A percentile compares a stretch with the other conserved stretches of the same genome.
Evolutionary conservation across 179 eudicot genomes (phyloP).

Genomic region (Beta corolliflora): DNA sequence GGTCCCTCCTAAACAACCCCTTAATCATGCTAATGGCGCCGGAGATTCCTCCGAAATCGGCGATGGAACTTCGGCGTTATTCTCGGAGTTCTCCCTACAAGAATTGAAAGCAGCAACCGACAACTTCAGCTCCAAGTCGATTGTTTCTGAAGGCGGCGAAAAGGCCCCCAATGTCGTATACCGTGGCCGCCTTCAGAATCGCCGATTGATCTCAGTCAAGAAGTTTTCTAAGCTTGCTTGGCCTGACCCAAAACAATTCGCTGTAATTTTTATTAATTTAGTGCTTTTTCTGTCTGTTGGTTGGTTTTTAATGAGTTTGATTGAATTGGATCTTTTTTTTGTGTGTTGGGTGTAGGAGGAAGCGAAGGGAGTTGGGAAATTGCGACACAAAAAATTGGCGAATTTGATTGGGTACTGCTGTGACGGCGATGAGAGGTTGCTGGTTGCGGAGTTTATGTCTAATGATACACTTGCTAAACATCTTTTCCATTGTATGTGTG

Average conservation of each 20-base stretch:
- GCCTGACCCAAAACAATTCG: conserved; percentile 91
- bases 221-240: conserved; percentile 82
- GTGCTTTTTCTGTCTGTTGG: neutral
- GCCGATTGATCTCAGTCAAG: conserved; percentile 72
- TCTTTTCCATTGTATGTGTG: conserved; percentile 74
- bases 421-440: conserved; percentile 90
- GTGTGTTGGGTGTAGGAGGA: conserved; percentile 56
- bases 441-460: conserved; percentile 91
- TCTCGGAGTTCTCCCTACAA: conserved; percentile 55
- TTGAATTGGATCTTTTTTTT: no score
- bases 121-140: conserved; percentile 65
- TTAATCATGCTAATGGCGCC: conserved; percentile 33
- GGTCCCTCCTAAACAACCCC: conserved; percentile 10
- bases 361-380: conserved; percentile 83
- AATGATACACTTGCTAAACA: conserved; percentile 92
- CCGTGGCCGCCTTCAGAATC: conserved; percentile 62
- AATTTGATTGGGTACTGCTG: conserved; percentile 93
- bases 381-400: conserved; percentile 76
- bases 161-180: conserved; percentile 82
- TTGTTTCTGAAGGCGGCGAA: conserved; percentile 81
- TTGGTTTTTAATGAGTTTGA: neutral
- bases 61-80: conserved; percentile 29
- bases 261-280: conserved; percentile 34
- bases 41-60: conserved; percentile 21
- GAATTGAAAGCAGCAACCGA: conserved; percentile 72